Base-by-base conservation (phyloP, 2,329 filamentous ascomycete species). In the Daldinia sp. region DNA sequence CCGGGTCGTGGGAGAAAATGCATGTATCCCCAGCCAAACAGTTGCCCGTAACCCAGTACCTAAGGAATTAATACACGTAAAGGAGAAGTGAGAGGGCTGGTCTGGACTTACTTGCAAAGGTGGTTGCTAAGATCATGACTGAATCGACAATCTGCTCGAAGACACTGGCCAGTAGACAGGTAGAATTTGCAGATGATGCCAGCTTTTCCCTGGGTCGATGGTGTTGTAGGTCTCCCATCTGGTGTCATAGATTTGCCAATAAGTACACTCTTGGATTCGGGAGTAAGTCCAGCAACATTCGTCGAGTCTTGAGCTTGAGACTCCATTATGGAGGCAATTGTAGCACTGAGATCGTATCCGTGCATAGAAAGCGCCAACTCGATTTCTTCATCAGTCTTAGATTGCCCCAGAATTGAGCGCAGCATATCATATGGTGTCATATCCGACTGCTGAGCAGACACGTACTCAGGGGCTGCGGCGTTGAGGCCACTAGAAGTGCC, bases 361-460 rank as follows among this genome's bases (percentile, higher is more conserved):
- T 98, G 95, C 65, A 89, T 86, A 72, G 95, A 93, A 53, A 99
- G 86, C 4, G 95, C 93, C n/a, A 90, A 87, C 78, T 98, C 94
- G 54, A 99, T 95, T 80, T 99, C 96, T 58, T 98, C 94, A 75
- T 98, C 95, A 2, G 93, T 92, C 76, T 92, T 91, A 61, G 93
- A 90, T 74, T 96, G 93, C 54, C 95, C 93, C 28, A 99, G 85
- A 44, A 99, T 97, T 5, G 95, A 98, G 69, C 96, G 92, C 63
- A 99, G 86, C 88, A 99, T 98, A 78, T 99, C 96, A 81, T 98
- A 97, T 0, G 96, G 95, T 65, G 93, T 97, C 95, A 99, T 98
- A 77, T 98, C 94, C 63, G 89, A 88, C 76, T 92, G 92, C 78
- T 91, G 88, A 56, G 86, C 82, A 35, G 86, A 84, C 1, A 87